These are phyloP conservation scores for Coelastrella sp. DNA, from an alignment of 139 green algal genomes.

Conservation along the genomic window DNA sequence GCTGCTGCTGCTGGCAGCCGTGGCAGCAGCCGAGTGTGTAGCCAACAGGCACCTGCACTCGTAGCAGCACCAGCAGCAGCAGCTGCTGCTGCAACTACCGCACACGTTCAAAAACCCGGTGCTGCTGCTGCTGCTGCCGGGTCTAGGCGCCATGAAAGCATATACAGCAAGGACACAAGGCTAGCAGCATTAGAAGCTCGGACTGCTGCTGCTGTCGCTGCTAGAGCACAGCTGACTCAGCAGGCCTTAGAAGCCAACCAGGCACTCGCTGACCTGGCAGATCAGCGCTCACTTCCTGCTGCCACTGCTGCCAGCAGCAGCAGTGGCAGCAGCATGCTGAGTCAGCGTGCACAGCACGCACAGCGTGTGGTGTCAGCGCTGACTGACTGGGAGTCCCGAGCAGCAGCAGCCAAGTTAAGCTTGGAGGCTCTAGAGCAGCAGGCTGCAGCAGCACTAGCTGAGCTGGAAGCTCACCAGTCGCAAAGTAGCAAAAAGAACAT, in stretches of 20 bases:
- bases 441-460: constrained; percentile 28
- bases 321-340: not conserved
- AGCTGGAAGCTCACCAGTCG: constrained; percentile 19
- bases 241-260: not conserved
- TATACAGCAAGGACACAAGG: not conserved
- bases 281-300: not conserved
- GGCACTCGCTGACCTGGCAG: not conserved
- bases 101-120: too few relatives aligned
- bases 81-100: not conserved
- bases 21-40: not conserved
- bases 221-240: not conserved
- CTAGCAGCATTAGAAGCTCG: constrained; percentile 6
- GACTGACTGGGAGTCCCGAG: constrained; percentile 2
- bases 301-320: not conserved
- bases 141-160: too few relatives aligned
- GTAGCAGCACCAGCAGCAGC: not conserved
- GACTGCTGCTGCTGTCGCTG: constrained; percentile 36
- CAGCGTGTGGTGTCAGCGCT: constrained; percentile 18
- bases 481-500: not conserved
- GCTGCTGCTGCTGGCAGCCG: not conserved
- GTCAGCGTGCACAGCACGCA: not conserved
- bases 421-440: constrained; percentile 11
- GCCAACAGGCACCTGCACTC: not conserved
- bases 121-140: too few relatives aligned
- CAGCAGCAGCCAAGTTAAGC: constrained; percentile 15